Conservation (phyloP, 495 filamentous ascomycete species). For the Penicillium mononematosum region DNA sequence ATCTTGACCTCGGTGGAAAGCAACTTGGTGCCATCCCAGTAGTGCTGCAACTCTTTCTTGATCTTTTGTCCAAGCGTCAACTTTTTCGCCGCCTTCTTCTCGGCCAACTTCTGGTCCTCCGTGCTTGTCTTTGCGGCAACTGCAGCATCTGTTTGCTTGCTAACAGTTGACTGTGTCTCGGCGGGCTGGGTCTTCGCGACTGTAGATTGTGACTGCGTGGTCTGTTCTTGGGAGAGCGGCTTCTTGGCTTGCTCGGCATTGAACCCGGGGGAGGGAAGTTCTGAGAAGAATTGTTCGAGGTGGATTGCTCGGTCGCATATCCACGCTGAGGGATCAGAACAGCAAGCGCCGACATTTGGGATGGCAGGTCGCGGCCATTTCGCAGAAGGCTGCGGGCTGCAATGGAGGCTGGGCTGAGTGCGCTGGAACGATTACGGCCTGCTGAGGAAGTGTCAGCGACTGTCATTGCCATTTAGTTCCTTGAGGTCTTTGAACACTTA, state of each 20-base stretch:
- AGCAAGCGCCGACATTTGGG: constrained; percentile 61
- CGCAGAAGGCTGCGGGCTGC: constrained; percentile 53
- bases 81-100: constrained; percentile 80
- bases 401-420: constrained; percentile 37
- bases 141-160: constrained; percentile 26
- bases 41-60: constrained; percentile 88
- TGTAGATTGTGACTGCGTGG: constrained; percentile 33
- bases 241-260: constrained; percentile 89
- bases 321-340: constrained; percentile 63
- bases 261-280: constrained; percentile 89
- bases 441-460: constrained; percentile 11
- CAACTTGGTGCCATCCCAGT: constrained; percentile 99
- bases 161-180: constrained; percentile 42
- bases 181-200: constrained; percentile 34
- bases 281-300: constrained; percentile 50
- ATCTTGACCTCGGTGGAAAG: constrained; percentile 90
- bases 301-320: constrained; percentile 72
- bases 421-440: constrained; percentile 41
- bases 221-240: constrained; percentile 58
- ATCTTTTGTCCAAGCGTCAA: constrained; percentile 87
- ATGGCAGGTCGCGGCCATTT: constrained; percentile 56
- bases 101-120: constrained; percentile 52
- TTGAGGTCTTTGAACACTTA: constrained; percentile 9
- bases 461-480: background rate
- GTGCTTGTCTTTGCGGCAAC: background rate